Evolutionary conservation across 2,329 filamentous ascomycete genomes (phyloP).

Genomic region (Ophiostoma tasmaniense): DNA sequence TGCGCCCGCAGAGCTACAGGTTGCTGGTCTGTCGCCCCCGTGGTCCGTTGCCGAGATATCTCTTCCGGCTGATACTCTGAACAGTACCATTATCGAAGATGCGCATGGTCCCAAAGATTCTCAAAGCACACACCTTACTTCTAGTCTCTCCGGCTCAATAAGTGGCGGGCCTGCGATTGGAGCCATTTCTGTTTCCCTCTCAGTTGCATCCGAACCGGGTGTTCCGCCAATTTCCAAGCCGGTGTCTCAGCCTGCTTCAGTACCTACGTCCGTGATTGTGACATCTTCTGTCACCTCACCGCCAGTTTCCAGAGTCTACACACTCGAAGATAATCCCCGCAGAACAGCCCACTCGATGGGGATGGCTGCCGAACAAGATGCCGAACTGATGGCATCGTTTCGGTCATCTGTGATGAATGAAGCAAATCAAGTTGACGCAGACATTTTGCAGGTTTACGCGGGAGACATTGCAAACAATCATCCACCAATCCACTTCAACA

Average conservation of each 20-base stretch:
- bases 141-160: neutral
- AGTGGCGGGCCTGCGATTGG: neutral
- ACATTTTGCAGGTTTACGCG: conserved; percentile 13
- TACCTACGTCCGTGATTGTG: neutral
- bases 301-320: neutral
- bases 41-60: neutral
- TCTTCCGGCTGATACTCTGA: neutral
- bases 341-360: conserved; percentile 39
- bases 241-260: neutral
- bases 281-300: neutral
- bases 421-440: conserved; percentile 35
- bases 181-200: neutral
- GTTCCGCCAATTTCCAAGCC: neutral
- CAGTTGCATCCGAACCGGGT: neutral
- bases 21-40: neutral
- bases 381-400: conserved; percentile 39
- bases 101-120: neutral
- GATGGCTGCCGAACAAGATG: conserved; percentile 38
- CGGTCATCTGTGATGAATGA: conserved; percentile 38
- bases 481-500: conserved; percentile 38
- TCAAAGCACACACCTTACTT: too few relatives aligned
- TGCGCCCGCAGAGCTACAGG: neutral
- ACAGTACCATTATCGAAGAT: neutral
- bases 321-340: conserved; percentile 31
- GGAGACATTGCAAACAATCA: conserved; percentile 25